Evolutionary conservation across 441 rosid genomes (phyloP).

Genomic region (Macaranga tanarius): DNA sequence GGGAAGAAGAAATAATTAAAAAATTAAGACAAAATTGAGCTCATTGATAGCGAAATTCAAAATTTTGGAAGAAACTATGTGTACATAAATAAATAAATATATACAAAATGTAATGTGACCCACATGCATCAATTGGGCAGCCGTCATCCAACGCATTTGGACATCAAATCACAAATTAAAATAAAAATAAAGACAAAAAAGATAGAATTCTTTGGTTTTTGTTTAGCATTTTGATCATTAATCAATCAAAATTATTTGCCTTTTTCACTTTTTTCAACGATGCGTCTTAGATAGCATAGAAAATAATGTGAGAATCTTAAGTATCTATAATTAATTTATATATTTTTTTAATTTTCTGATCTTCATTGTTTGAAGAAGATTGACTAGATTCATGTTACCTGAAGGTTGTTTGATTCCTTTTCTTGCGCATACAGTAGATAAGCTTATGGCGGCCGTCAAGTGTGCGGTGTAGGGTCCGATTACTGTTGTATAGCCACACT

Average conservation of each 20-base stretch:
- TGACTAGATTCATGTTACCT: background rate
- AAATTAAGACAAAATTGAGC: too few species aligned
- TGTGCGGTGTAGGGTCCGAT: background rate
- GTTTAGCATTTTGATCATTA: background rate
- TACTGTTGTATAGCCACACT: background rate
- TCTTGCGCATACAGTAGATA: background rate
- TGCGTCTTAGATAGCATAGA: background rate
- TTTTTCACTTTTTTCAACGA: background rate
- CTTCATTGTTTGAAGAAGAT: too few species aligned
- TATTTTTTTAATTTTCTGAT: too few species aligned
- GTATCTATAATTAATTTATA: background rate
- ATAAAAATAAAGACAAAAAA: background rate
- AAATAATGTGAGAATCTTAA: background rate
- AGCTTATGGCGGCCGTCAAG: slow-evolving; percentile 9
- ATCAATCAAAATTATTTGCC: background rate
- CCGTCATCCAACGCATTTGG: slow-evolving; percentile 32
- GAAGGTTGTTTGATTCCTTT: background rate
- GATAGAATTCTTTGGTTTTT: background rate
- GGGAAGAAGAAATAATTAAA: too few species aligned
- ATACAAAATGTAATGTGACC: slow-evolving; percentile 2
- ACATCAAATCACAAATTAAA: background rate
- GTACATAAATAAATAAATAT: too few species aligned
- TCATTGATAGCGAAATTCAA: slow-evolving; percentile 5
- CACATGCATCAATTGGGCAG: slow-evolving; percentile 20
- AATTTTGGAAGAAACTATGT: background rate